Evolutionary conservation across 2,329 filamentous ascomycete genomes (phyloP), one percentile per base, ranked within the genome.

Genomic region (Neophaeococcomyces mojaviensis): DNA sequence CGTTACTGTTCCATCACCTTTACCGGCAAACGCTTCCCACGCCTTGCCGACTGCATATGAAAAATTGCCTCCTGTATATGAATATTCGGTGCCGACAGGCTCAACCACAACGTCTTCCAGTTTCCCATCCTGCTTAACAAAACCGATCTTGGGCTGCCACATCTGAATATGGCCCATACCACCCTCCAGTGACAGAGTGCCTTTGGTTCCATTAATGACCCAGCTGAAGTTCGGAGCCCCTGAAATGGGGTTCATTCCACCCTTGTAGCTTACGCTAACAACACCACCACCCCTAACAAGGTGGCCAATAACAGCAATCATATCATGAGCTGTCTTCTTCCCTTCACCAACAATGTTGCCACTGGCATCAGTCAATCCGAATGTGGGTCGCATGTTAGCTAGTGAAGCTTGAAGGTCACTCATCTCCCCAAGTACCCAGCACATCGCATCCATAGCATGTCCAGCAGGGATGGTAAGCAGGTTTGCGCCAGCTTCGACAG

Each of bases 141-240:
- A 52, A 19, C 46, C 45, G 28, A 54, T 20, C 2, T 43, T 50
- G 10, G 51, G 47, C 26, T 51, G 49, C 8, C 37, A 54, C 49
- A 50, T 50, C 45, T 54, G 49, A 1, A 50, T 16, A 28, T 47
- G 45, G 15, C 51, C 51, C 13, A 19, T 45, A 6, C 22, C 16
- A 12, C 30, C 49, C 19, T 54, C 51, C 16, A 54, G 44, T 10
- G 52, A 35, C 26, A 54, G 47, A 18, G 33, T 50, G 19, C 50
- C 52, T 43, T 55, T 45, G 40, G 48, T 49, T 19, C 52, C 52
- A 34, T 47, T 49, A 35, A 55, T 53, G 34, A 50, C 47, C 52
- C 52, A 55, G 44, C 46, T 47, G 31, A 52, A 49, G 19, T 39
- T 33, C 12, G 40, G 47, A n/a, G 40, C 46, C 7, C 39, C 39